Conservation (phyloP, 2,329 filamentous ascomycete species). For the Graphilbum sp. region DNA sequence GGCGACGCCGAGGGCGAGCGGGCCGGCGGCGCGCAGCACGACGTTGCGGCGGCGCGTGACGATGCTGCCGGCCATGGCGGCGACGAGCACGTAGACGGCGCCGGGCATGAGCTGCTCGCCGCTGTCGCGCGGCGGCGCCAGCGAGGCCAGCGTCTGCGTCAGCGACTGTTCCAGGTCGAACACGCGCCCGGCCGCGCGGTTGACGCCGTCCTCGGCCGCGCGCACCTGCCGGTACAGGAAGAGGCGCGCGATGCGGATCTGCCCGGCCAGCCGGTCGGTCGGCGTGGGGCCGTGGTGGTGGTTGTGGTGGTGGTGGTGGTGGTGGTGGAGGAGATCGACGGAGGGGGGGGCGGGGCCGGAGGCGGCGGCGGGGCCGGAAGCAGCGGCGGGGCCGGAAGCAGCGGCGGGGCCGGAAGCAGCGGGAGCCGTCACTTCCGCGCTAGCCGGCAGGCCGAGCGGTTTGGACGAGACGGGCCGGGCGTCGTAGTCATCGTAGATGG, state of each 20-base stretch:
- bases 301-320: not conserved
- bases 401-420: constrained; percentile 6
- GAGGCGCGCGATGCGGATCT: constrained; percentile 67
- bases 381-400: not conserved
- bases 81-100: constrained; percentile 79
- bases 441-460: not conserved
- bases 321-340: constrained; percentile 6
- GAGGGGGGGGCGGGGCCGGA: constrained; percentile 4
- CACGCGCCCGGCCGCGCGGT: constrained; percentile 61
- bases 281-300: constrained; percentile 39
- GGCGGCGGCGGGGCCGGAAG: not conserved
- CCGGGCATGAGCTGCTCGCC: constrained; percentile 85
- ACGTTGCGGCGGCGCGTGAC: constrained; percentile 77
- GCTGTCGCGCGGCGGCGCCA: constrained; percentile 71
- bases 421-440: not conserved
- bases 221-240: constrained; percentile 64
- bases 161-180: constrained; percentile 80
- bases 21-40: constrained; percentile 59
- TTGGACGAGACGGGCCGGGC: not conserved
- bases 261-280: constrained; percentile 72
- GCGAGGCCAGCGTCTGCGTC: constrained; percentile 72
- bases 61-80: constrained; percentile 89
- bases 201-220: constrained; percentile 65
- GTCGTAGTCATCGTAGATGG: constrained; percentile 66
- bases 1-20: constrained; percentile 63